phyloP scores from a whole-genome alignment of 495 filamentous ascomycete species.

The Glutinoglossum americanum region DNA sequence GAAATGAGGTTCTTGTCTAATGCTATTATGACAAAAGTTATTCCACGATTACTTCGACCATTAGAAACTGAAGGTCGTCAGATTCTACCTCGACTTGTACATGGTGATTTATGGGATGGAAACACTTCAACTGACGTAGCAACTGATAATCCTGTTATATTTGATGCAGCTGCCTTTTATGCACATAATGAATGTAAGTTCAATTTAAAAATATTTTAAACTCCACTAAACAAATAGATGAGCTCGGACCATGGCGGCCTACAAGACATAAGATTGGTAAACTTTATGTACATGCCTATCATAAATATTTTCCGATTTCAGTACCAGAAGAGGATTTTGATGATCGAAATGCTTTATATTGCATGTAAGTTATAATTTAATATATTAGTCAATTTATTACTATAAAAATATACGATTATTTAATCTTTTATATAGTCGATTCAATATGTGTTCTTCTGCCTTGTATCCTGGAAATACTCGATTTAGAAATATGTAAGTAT shows the following conservation, averaged over 20 bases:
- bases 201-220: not conserved
- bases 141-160: slow-evolving; percentile 11
- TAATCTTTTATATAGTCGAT: not conserved
- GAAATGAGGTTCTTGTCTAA: not conserved
- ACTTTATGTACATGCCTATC: slow-evolving; percentile 13
- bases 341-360: slow-evolving; percentile 15
- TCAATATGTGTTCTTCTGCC: not conserved
- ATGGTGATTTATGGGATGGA: slow-evolving; percentile 13
- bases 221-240: not conserved
- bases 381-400: not conserved
- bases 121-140: slow-evolving; percentile 9
- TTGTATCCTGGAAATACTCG: not conserved
- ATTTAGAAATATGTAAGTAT: not conserved
- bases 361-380: slow-evolving; percentile 8
- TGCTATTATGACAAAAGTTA: slow-evolving; percentile 2
- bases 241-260: slow-evolving; percentile 7
- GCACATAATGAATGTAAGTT: slow-evolving; percentile 16
- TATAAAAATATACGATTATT: not conserved
- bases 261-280: slow-evolving; percentile 11
- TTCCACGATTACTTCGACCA: slow-evolving; percentile 14
- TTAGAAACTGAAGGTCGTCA: slow-evolving; percentile 13
- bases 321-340: slow-evolving; percentile 13
- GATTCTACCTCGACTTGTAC: slow-evolving; percentile 12
- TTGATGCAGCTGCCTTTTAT: slow-evolving; percentile 11
- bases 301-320: slow-evolving; percentile 13